phyloP scores from a whole-genome alignment of 495 filamentous ascomycete species.

The Podospora conica region DNA sequence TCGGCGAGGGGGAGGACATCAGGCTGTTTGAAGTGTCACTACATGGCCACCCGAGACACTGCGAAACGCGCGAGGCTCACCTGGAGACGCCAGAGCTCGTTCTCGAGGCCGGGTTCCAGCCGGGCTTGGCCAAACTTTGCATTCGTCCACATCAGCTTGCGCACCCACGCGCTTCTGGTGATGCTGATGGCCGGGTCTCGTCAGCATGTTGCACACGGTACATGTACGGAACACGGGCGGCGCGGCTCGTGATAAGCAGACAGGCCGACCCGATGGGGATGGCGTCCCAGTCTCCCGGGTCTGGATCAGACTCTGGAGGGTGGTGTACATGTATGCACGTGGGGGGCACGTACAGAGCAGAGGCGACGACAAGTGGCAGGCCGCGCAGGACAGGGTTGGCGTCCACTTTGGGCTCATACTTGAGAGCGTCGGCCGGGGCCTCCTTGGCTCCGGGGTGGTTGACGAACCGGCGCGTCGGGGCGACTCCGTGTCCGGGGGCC shows the following conservation, averaged over 20 bases:
- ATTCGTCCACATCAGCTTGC: slow-evolving; percentile 55
- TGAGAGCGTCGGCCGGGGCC: slow-evolving; percentile 20
- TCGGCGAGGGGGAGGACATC: slow-evolving; percentile 63
- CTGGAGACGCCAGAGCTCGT: slow-evolving; percentile 57
- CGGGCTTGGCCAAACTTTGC: slow-evolving; percentile 63
- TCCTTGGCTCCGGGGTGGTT: slow-evolving; percentile 32
- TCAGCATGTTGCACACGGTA: background rate
- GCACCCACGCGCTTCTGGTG: slow-evolving; percentile 18
- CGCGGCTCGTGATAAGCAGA: background rate
- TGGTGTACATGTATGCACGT: background rate
- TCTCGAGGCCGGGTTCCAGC: slow-evolving; percentile 50
- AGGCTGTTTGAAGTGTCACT: slow-evolving; percentile 40
- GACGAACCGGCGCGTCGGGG: slow-evolving; percentile 18
- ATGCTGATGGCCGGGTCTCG: slow-evolving; percentile 18
- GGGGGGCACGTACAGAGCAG: slow-evolving; percentile 19
- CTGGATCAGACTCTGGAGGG: background rate
- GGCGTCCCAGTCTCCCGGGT: background rate
- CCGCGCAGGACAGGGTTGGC: slow-evolving; percentile 30
- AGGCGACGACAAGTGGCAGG: slow-evolving; percentile 22
- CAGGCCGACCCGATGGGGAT: background rate
- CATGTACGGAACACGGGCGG: too few relatives aligned
- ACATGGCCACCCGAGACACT: background rate
- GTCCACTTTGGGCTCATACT: slow-evolving; percentile 20
- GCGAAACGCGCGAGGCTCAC: slow-evolving; percentile 10
- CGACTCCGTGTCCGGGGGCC: background rate